Evolutionary conservation across 1,284 basidiomycete genomes (phyloP), one percentile per base, ranked within the genome.

Genomic region (Puccinia triticina): DNA sequence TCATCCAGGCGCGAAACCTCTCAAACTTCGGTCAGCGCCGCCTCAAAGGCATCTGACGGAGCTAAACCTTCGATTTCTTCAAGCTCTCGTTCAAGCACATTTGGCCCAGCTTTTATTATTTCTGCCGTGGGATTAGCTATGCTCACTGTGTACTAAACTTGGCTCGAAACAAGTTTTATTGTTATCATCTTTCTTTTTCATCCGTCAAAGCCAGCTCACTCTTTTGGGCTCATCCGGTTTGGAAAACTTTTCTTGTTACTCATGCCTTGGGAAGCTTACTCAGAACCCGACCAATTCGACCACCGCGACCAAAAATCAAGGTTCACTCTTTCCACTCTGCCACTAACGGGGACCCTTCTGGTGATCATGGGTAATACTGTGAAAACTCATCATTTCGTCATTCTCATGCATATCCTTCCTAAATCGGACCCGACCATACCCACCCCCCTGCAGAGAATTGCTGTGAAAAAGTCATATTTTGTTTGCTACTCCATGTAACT

Each of bases 391-490:
- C 18, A 50, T 50, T 2, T 50, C 29, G 26, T 61, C 8, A 29
- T 34, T 34, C 59, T 61, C 12, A 32, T 32, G 29, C 59, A 32
- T 40, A 66, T 40, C 34, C 7, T 16, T 14, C 23, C 14, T 23
- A 66, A 1, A 5, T 40, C 16, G 32, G 61, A 66, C 61, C 61
- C 34, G 8, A 7, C 48, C 48, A 16, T 21, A 14, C 48, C 48
- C 11, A 11, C 16, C 18, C 48, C 48, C 48, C 11, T 40, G 61
- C 34, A 66, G 61, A 66, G 37, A 40, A 66, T 3, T 50, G 48
- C 48, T 50, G 48, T 50, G 48, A 50, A 50, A 46, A 61, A 61
- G 59, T 61, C 59, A 50, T 23, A 37, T 66, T 66, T 18, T 40
- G 34, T 57, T 57, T 57, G 55, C 55, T 26, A 50, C 5, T 50